Percentiles rank a stretch among this genome's conserved stretches.
Evolutionary conservation across 1,139 yeast species (phyloP).

Genomic region (Candida freyschussii): DNA sequence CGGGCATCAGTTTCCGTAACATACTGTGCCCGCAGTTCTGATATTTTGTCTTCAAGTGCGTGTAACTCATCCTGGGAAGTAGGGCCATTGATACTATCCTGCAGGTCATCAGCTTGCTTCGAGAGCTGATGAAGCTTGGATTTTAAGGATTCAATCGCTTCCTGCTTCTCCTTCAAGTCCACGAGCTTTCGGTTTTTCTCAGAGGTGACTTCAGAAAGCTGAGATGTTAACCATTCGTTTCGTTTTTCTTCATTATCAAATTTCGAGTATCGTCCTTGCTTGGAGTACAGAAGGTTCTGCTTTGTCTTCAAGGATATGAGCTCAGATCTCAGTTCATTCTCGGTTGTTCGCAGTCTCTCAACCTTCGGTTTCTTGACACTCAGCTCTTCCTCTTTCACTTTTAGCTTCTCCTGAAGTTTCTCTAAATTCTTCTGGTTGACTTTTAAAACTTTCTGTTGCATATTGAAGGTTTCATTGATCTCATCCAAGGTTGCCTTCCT

Average conservation of each 20-base stretch:
- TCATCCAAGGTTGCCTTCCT: conserved; percentile 29
- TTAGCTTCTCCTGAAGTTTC: conserved; percentile 31
- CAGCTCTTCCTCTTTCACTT: conserved; percentile 39
- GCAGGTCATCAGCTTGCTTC: conserved; percentile 31
- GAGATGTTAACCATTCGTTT: conserved; percentile 59
- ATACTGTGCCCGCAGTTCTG: conserved; percentile 36
- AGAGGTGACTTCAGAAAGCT: conserved; percentile 37
- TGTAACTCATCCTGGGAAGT: conserved; percentile 30
- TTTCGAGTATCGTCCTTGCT: conserved; percentile 66
- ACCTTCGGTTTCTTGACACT: conserved; percentile 42
- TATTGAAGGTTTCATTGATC: conserved; percentile 26
- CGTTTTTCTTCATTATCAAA: conserved; percentile 56
- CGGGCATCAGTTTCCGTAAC: conserved; percentile 57
- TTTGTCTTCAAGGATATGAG: conserved; percentile 44
- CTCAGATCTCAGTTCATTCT: conserved; percentile 36
- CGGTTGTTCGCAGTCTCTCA: conserved; percentile 36
- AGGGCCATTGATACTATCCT: conserved; percentile 36
- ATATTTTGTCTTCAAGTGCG: conserved; percentile 28
- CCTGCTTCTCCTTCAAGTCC: conserved; percentile 16
- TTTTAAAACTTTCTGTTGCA: conserved; percentile 25
- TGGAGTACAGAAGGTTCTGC: conserved; percentile 64
- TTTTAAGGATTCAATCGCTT: conserved; percentile 5
- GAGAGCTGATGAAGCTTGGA: conserved; percentile 22
- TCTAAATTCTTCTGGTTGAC: conserved; percentile 26
- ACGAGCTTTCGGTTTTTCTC: conserved; percentile 23